These are phyloP conservation scores for Fusarium liriodendri DNA, from an alignment of 2,329 filamentous ascomycete species.

Conservation along the genomic window DNA sequence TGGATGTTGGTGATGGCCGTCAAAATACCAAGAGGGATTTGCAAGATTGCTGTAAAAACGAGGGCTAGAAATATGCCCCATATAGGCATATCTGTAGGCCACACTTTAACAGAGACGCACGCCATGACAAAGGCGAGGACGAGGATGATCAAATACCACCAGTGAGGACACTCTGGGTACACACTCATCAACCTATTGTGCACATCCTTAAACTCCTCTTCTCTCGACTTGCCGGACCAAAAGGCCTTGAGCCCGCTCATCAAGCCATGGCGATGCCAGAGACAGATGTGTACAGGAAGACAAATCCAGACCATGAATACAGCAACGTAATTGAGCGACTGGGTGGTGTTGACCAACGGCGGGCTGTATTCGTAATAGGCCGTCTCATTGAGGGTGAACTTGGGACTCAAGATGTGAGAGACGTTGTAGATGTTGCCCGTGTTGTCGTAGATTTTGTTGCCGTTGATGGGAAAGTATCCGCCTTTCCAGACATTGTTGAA, in stretches of 20 bases:
- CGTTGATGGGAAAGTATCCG: slow-evolving; percentile 67
- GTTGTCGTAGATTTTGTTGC: slow-evolving; percentile 67
- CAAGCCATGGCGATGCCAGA: slow-evolving; percentile 48
- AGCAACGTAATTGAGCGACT: slow-evolving; percentile 47
- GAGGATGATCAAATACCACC: slow-evolving; percentile 64
- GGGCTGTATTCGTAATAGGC: slow-evolving; percentile 65
- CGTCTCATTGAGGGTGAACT: slow-evolving; percentile 61
- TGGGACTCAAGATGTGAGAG: slow-evolving; percentile 59
- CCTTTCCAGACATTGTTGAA: slow-evolving; percentile 60
- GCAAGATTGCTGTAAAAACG: slow-evolving; percentile 61
- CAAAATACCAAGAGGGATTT: slow-evolving; percentile 67
- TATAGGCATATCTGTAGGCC: slow-evolving; percentile 62
- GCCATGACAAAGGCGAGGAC: slow-evolving; percentile 57
- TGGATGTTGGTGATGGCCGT: slow-evolving; percentile 67
- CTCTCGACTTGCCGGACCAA: slow-evolving; percentile 44
- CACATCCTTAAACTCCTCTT: slow-evolving; percentile 51
- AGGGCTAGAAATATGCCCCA: slow-evolving; percentile 65
- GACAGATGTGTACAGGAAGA: slow-evolving; percentile 44
- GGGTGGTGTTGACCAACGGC: slow-evolving; percentile 62
- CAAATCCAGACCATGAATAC: slow-evolving; percentile 46
- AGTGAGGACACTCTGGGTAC: slow-evolving; percentile 60
- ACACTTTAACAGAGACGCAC: slow-evolving; percentile 53
- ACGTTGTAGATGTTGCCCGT: slow-evolving; percentile 64
- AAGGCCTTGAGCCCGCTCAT: slow-evolving; percentile 39
- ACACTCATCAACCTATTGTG: slow-evolving; percentile 49